Conservation (phyloP, 2,329 filamentous ascomycete genomes). For the Juglanconis oblonga region DNA sequence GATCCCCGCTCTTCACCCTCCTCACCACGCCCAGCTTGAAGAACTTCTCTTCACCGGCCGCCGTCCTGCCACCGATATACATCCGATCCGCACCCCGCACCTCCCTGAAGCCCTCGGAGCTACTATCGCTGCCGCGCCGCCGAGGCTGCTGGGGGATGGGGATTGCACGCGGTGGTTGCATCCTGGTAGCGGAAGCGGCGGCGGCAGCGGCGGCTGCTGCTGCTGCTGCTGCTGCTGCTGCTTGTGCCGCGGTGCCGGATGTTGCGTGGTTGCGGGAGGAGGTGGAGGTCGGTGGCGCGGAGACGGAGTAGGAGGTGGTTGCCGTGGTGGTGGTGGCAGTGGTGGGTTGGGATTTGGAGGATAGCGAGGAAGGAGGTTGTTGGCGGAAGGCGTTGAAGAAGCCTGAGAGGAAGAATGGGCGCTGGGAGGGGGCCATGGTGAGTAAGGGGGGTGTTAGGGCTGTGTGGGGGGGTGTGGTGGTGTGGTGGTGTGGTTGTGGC, state of each 20-base stretch:
- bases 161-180: slow-evolving; percentile 26
- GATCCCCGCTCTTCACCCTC: slow-evolving; percentile 69
- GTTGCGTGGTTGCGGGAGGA: slow-evolving; percentile 21
- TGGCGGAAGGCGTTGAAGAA: slow-evolving; percentile 56
- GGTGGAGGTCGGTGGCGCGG: slow-evolving; percentile 23
- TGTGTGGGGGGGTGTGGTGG: background rate
- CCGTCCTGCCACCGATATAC: slow-evolving; percentile 77
- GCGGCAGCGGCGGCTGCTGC: slow-evolving; percentile 27
- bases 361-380: slow-evolving; percentile 33
- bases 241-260: slow-evolving; percentile 28
- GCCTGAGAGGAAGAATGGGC: slow-evolving; percentile 54
- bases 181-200: slow-evolving; percentile 11
- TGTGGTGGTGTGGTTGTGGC: background rate
- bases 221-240: slow-evolving; percentile 25
- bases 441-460: background rate
- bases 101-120: slow-evolving; percentile 72
- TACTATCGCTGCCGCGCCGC: slow-evolving; percentile 71
- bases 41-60: slow-evolving; percentile 74
- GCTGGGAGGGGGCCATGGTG: slow-evolving; percentile 47
- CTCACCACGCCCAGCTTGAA: slow-evolving; percentile 77
- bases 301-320: slow-evolving; percentile 23
- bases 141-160: slow-evolving; percentile 38
- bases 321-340: slow-evolving; percentile 23
- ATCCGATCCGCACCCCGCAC: slow-evolving; percentile 71
- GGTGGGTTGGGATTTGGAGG: slow-evolving; percentile 33